Base-by-base conservation (phyloP, 768 basidiomycete genomes). In the Coprinellus aureogranulatus region DNA sequence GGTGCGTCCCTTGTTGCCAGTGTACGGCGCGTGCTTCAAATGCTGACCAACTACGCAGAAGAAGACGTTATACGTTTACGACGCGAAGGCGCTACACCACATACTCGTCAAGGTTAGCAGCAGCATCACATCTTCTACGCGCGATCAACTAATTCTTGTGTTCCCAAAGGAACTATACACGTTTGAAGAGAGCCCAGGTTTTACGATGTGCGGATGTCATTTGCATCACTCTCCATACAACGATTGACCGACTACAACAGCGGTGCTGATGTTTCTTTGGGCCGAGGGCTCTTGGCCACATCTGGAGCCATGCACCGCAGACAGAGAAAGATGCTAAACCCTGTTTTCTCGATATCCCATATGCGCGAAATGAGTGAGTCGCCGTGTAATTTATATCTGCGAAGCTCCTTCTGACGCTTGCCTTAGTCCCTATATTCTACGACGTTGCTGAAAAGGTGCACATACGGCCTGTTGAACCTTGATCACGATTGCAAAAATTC, bases 321-420 rank as follows among this genome's bases (percentile, higher is more conserved):
- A 41, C 79, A 79, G 55, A 71, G 77, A 41, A 79, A 76, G 54
- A 70, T 80, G 64, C 60, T 81, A 12, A 79, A 75, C 53, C 79
- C 79, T 0, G 74, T 77, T 2, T 81, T 81, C 59, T 75, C 76
- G 3, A 66, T 66, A 28, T 68, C 68, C 4, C 75, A 79, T 60
- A 70, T 80, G 70, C 72, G 75, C 18, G 64, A 67, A 50, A 71
- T 71, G 67, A 55, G 70, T 69, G 44, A 23, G 63, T 63, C 22
- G 18, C 16, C n/a, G 11, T n/a, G 1, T 2, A 11, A n/a, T 12
- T 14, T 11, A 18, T 3, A 23, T 28, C n/a, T 22, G 22, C n/a
- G 2, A 25, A 2, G 10, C 3, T 37, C 12, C 34, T 20, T n/a
- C n/a, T 20, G 18, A 3, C 10, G 10, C 34, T 37, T 52, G n/a